Percentiles rank a stretch among this genome's conserved stretches.
Conservation (phyloP, 2,329 filamentous ascomycete species). For the Xylaria sp. region DNA sequence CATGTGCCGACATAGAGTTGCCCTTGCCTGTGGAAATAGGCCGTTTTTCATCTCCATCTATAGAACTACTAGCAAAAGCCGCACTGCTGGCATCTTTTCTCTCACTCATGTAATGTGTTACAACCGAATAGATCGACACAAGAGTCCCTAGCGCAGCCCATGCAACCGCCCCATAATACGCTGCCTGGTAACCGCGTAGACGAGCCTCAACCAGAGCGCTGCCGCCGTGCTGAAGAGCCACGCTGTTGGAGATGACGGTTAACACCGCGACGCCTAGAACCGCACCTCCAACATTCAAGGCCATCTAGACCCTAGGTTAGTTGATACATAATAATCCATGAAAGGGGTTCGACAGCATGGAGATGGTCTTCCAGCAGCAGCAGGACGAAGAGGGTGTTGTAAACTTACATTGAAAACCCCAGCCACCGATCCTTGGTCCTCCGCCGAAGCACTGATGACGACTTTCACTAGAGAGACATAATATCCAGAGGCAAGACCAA, state of each 20-base stretch:
- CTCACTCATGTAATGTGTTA: background rate
- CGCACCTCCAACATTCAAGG: conserved; percentile 7
- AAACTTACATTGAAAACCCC: conserved; percentile 9
- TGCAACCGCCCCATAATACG: conserved; percentile 11
- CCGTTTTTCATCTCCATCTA: background rate
- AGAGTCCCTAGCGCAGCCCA: conserved; percentile 3
- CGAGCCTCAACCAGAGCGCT: background rate
- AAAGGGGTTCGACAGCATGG: too few relatives aligned
- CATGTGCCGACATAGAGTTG: background rate
- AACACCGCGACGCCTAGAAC: conserved; percentile 12
- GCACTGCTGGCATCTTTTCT: background rate
- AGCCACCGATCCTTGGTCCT: conserved; percentile 8
- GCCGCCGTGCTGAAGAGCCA: background rate
- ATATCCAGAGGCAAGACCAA: conserved; percentile 8
- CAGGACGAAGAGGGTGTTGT: background rate
- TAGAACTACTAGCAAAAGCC: background rate
- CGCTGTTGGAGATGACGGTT: conserved; percentile 9
- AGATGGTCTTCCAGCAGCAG: background rate
- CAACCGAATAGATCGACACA: background rate
- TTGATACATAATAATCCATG: background rate
- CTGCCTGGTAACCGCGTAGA: conserved; percentile 9
- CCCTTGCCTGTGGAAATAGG: background rate
- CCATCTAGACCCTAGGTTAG: conserved; percentile 7
- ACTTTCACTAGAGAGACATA: conserved; percentile 6
- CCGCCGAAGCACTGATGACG: conserved; percentile 4